A percentile compares a stretch with the other conserved stretches of the same genome.
These are phyloP conservation scores for Globisporangium canariense DNA, from an alignment of 352 stramenopile genomes.

Conservation along the genomic window DNA sequence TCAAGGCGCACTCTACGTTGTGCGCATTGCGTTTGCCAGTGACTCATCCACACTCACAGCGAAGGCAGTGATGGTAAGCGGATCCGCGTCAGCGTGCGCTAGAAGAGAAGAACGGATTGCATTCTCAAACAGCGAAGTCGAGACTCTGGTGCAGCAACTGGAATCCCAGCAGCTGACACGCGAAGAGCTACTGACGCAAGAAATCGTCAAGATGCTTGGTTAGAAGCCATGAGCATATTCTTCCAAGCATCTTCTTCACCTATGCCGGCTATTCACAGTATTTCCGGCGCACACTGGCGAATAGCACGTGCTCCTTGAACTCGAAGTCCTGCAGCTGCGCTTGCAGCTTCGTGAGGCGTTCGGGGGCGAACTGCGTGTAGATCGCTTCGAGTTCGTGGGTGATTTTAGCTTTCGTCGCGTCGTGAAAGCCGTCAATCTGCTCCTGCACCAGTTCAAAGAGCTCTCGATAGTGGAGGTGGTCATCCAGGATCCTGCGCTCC, in stretches of 20 bases:
- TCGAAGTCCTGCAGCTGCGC: conserved; percentile 50
- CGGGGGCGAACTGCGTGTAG: conserved; percentile 46
- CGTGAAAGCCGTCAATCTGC: conserved; percentile 30
- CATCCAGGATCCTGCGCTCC: conserved; percentile 8
- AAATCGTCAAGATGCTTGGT: conserved; percentile 6
- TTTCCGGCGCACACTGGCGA: conserved; percentile 42
- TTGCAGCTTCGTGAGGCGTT: conserved; percentile 47
- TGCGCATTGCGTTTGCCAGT: conserved; percentile 3
- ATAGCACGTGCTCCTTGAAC: conserved; percentile 39
- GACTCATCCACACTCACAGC: background rate
- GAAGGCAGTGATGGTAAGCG: background rate
- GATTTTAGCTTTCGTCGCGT: conserved; percentile 17
- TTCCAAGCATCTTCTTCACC: background rate
- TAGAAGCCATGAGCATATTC: background rate
- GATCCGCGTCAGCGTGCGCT: background rate
- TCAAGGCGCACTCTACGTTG: conserved; percentile 2
- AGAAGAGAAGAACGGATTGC: background rate
- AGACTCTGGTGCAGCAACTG: conserved; percentile 23
- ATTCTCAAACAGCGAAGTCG: conserved; percentile 1
- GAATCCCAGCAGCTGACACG: conserved; percentile 17
- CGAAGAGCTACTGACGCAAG: conserved; percentile 12
- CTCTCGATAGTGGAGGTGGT: conserved; percentile 22
- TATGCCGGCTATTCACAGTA: conserved; percentile 21
- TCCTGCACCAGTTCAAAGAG: conserved; percentile 32
- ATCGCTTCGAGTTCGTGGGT: conserved; percentile 31